Conservation (phyloP, 2,329 filamentous ascomycete species). For the Aspergillus sp. region DNA sequence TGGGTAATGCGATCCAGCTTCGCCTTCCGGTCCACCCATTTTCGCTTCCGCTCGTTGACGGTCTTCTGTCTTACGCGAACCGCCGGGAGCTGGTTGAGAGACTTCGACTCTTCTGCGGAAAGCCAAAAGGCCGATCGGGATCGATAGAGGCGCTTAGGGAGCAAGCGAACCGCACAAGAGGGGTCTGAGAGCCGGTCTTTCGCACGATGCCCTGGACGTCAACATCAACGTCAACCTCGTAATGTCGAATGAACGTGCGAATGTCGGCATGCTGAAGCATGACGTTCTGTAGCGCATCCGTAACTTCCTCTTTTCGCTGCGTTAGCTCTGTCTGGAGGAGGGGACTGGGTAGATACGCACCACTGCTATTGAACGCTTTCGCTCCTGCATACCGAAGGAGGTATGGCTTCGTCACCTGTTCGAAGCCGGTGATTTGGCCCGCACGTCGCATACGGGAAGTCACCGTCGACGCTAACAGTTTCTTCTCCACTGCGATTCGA, state of each 20-base stretch:
- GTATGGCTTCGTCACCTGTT: constrained; percentile 29
- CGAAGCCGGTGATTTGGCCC: constrained; percentile 34
- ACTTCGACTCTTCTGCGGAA: neutral
- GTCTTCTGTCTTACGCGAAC: neutral
- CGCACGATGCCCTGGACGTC: neutral
- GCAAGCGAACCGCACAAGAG: neutral
- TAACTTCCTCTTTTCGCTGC: constrained; percentile 16
- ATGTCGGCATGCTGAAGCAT: constrained; percentile 28
- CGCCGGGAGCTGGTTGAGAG: neutral
- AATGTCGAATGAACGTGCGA: constrained; percentile 26
- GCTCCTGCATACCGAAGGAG: constrained; percentile 29
- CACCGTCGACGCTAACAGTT: neutral
- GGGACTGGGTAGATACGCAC: constrained; percentile 22
- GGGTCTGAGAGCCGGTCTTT: neutral
- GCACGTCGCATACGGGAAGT: neutral
- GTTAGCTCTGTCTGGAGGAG: neutral
- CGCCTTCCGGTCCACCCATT: neutral
- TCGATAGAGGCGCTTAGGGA: neutral
- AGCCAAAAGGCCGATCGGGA: neutral
- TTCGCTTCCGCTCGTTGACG: neutral
- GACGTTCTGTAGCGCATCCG: constrained; percentile 21
- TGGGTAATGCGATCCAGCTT: neutral
- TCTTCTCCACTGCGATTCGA: constrained; percentile 17
- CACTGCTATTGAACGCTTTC: constrained; percentile 37
- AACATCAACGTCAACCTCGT: neutral